phyloP scores from a whole-genome alignment of 2,329 filamentous ascomycete genomes.

The Canariomyces notabilis region DNA sequence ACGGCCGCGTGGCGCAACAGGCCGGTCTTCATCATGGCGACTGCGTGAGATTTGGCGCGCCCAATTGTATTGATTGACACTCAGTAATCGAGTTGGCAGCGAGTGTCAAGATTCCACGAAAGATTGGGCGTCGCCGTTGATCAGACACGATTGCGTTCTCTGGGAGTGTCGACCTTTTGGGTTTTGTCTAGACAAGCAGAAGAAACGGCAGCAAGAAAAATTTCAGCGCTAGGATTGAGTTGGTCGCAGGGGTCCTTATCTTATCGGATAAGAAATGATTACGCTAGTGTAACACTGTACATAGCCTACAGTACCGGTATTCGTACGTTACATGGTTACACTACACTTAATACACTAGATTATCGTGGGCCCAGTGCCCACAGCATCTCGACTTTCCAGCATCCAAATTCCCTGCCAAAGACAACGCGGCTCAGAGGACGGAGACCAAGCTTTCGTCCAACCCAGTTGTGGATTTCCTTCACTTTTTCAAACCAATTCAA shows the following conservation, averaged over 20 bases:
- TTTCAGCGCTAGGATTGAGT: conserved; percentile 1
- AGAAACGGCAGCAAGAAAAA: conserved; percentile 5
- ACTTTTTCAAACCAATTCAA: too few relatives aligned
- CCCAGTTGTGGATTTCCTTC: too few relatives aligned
- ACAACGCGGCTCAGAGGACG: too few relatives aligned
- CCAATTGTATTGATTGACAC: conserved; percentile 3
- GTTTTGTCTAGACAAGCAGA: not conserved
- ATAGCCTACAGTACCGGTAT: too few relatives aligned
- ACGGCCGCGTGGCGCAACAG: conserved; percentile 26
- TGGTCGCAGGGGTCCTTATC: conserved; percentile 1
- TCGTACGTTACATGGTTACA: too few relatives aligned
- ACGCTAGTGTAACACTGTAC: too few relatives aligned
- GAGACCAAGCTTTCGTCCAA: too few relatives aligned
- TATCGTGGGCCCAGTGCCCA: too few relatives aligned
- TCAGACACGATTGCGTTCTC: not conserved
- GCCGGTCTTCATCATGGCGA: conserved; percentile 25
- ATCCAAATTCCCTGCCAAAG: too few relatives aligned
- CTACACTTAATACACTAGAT: too few relatives aligned
- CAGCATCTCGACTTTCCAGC: too few relatives aligned
- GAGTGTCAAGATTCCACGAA: conserved; percentile 4
- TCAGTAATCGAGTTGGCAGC: not conserved
- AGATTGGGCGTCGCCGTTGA: not conserved
- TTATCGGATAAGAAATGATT: too few relatives aligned
- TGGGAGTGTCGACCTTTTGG: not conserved
- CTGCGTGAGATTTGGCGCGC: not conserved